Evolutionary conservation across 208 protist species (phyloP), one percentile per base, ranked within the genome.

Genomic region (Crithidia expoeki): DNA sequence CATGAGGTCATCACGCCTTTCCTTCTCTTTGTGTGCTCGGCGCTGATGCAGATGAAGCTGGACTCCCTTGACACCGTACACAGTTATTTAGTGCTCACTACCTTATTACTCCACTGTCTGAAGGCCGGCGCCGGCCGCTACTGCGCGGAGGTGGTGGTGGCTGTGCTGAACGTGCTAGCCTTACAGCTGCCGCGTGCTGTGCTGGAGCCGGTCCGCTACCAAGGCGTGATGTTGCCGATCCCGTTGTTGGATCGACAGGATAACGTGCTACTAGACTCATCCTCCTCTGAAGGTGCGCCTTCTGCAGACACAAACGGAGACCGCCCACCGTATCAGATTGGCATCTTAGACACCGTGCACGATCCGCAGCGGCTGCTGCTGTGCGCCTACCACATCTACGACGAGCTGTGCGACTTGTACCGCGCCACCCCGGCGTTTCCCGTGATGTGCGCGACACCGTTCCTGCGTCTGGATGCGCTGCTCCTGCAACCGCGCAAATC

Each of bases 1-100:
- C 90, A 95, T 72, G 80, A 82, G 42, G 90, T 95, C 14, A 69
- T 80, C 36, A 95, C 87, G 21, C 88, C 88, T 4, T 85, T 95
- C 58, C 58, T 90, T 6, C 47, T 95, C 19, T 91, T 93, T 56
- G 62, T 93, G 30, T 87, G 68, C 71, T 91, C 90, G 11, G 63
- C 82, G 23, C 65, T 93, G 23, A 52, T 86, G 71, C 90, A 95
- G 73, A 81, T 82, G 68, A 68, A 68, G 25, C 79, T 95, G 16
- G 82, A 84, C 55, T 78, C 76, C 17, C 33, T 85, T 36, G 79
- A 68, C 0, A 51, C 72, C n/a, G 87, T 81, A 25, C 86, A 89
- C 53, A 60, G 62, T 50, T 88, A 85, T 62, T 59, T 90, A 6
- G 73, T 76, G 12, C 66, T 92, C 14, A 65, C 80, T 4, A 80